Evolutionary conservation across 441 rosid species (phyloP).

Genomic region (Cnidoscolus chayamansa): DNA sequence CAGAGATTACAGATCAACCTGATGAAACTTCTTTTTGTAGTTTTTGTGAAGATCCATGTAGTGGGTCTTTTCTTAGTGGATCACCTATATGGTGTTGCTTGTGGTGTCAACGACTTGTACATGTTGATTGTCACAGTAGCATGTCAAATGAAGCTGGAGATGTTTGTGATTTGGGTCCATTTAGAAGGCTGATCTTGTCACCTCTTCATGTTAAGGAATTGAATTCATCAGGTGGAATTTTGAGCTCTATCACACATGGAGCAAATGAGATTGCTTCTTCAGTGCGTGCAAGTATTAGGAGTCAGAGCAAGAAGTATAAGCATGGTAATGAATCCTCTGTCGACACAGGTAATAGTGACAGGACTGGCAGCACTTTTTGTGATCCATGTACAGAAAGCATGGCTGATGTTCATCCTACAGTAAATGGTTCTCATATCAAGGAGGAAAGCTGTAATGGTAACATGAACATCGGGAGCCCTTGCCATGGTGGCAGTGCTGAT

Average conservation of each 20-base stretch:
- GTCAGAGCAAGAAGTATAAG: constrained; percentile 77
- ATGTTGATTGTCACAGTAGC: constrained; percentile 81
- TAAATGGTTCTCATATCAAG: constrained; percentile 42
- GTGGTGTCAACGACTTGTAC: constrained; percentile 97
- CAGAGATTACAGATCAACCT: constrained; percentile 74
- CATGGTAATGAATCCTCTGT: constrained; percentile 54
- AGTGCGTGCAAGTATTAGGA: constrained; percentile 86
- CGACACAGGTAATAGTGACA: constrained; percentile 53
- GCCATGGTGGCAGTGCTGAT: constrained; percentile 41
- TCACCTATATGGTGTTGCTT: constrained; percentile 99
- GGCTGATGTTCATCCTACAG: constrained; percentile 43
- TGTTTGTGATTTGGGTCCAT: constrained; percentile 79
- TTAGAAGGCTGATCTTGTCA: constrained; percentile 76
- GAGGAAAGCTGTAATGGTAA: constrained; percentile 52
- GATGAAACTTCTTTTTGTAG: constrained; percentile 79
- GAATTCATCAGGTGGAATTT: constrained; percentile 62
- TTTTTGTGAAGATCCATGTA: constrained; percentile 87
- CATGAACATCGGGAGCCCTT: constrained; percentile 33
- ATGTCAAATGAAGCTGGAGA: constrained; percentile 78
- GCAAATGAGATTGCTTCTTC: constrained; percentile 94
- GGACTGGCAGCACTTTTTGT: constrained; percentile 42
- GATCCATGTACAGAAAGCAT: constrained; percentile 62
- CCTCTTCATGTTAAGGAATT: constrained; percentile 81
- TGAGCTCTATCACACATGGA: constrained; percentile 92
- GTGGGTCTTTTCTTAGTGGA: constrained; percentile 89